phyloP scores from a whole-genome alignment of 202 grass and related monocot species.

The Schoenoplectus triqueter region DNA sequence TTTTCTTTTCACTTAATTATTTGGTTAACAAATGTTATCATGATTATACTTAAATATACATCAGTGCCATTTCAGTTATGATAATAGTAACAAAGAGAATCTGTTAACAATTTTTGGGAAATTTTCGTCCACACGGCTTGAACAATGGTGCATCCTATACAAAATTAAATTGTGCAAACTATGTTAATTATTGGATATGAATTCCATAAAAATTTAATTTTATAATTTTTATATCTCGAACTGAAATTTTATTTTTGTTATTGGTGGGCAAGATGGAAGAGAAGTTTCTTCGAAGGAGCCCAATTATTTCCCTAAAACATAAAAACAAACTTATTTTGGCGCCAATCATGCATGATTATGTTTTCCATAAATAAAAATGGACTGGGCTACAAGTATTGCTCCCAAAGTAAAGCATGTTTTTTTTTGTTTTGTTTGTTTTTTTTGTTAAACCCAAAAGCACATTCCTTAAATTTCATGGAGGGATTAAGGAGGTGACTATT shows the following conservation, averaged over 20 bases:
- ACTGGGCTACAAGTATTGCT: background rate
- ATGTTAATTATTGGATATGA: background rate
- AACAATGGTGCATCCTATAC: too few relatives aligned
- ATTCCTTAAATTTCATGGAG: background rate
- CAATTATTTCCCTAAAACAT: background rate
- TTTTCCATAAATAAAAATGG: background rate
- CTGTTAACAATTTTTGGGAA: background rate
- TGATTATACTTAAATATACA: background rate
- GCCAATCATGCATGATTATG: background rate
- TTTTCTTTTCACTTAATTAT: background rate
- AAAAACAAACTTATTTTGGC: constrained; percentile 16
- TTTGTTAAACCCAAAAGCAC: background rate
- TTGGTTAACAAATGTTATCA: background rate
- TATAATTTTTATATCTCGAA: background rate
- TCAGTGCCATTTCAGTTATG: background rate
- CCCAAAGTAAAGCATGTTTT: background rate
- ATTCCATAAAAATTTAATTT: background rate
- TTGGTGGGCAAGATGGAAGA: background rate
- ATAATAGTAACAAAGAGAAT: background rate
- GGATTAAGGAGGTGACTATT: constrained; percentile 3
- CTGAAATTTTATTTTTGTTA: background rate
- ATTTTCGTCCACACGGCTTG: too few relatives aligned
- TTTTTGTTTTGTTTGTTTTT: background rate
- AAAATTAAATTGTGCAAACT: background rate
- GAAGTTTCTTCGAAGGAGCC: background rate